phyloP scores from a whole-genome alignment of 441 rosid genomes.

The Corymbia citriodora region DNA sequence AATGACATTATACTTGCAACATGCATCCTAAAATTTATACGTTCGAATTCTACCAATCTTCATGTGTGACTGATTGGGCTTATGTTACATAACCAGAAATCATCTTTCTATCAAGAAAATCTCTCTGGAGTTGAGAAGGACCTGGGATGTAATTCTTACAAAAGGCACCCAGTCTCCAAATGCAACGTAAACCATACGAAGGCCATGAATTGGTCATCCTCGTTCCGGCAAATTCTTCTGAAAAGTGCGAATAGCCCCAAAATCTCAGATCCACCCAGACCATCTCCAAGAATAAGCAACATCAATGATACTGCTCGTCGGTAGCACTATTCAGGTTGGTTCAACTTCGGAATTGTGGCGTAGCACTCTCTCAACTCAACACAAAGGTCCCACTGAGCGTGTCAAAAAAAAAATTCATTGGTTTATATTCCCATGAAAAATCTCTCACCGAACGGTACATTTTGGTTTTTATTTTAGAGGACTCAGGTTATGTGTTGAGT shows the following conservation, averaged over 20 bases:
- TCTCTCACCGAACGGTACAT: too few relatives aligned
- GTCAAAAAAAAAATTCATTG: too few relatives aligned
- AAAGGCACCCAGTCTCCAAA: neutral
- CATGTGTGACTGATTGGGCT: neutral
- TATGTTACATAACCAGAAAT: neutral
- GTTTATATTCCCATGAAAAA: too few relatives aligned
- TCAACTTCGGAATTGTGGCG: too few relatives aligned
- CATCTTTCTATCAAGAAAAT: neutral
- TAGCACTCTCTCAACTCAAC: too few relatives aligned
- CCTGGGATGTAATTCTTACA: neutral
- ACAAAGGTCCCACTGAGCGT: too few relatives aligned
- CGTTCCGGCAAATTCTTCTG: constrained; percentile 52
- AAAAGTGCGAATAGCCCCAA: constrained; percentile 13
- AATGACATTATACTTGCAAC: neutral
- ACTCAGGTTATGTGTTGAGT: too few relatives aligned
- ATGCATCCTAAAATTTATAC: neutral
- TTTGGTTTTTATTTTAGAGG: too few relatives aligned
- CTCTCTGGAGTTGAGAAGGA: neutral
- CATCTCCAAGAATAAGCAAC: constrained; percentile 1
- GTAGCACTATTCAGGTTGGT: too few relatives aligned
- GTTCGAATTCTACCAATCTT: neutral
- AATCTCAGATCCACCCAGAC: constrained; percentile 6
- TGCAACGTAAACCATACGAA: neutral
- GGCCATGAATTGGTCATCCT: constrained; percentile 50
- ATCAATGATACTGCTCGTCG: neutral